Conservation (phyloP, 2,329 filamentous ascomycete genomes). For the Fusarium subtropicale region DNA sequence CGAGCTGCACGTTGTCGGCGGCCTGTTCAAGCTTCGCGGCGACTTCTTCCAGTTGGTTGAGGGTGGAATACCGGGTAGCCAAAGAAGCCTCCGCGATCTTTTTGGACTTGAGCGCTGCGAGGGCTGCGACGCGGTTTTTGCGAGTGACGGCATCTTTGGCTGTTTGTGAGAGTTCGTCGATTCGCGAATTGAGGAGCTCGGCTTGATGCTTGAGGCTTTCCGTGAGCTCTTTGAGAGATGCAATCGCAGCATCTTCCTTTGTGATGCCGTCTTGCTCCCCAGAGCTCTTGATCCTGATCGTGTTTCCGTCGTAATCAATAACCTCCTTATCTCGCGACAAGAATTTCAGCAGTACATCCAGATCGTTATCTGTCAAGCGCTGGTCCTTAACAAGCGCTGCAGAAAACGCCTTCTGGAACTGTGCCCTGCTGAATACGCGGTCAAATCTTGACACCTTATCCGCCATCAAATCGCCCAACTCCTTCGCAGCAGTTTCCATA, state of each 20-base stretch:
- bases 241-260: slow-evolving; percentile 83
- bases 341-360: slow-evolving; percentile 77
- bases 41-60: slow-evolving; percentile 85
- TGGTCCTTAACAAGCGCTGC: slow-evolving; percentile 61
- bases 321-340: slow-evolving; percentile 73
- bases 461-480: slow-evolving; percentile 60
- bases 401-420: slow-evolving; percentile 71
- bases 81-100: slow-evolving; percentile 83
- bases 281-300: slow-evolving; percentile 77
- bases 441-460: slow-evolving; percentile 67
- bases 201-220: slow-evolving; percentile 80
- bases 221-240: slow-evolving; percentile 83
- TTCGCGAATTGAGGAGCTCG: slow-evolving; percentile 71
- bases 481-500: slow-evolving; percentile 68
- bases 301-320: slow-evolving; percentile 71
- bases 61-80: slow-evolving; percentile 75
- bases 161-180: slow-evolving; percentile 71
- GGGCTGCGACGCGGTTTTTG: slow-evolving; percentile 80
- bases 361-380: slow-evolving; percentile 70
- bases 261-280: slow-evolving; percentile 69
- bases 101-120: slow-evolving; percentile 83
- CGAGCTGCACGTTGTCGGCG: slow-evolving; percentile 83
- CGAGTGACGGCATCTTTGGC: slow-evolving; percentile 77
- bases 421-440: slow-evolving; percentile 73
- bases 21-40: slow-evolving; percentile 88